phyloP scores from a whole-genome alignment of 1,284 basidiomycete species.

The Sporisorium exsertum region DNA sequence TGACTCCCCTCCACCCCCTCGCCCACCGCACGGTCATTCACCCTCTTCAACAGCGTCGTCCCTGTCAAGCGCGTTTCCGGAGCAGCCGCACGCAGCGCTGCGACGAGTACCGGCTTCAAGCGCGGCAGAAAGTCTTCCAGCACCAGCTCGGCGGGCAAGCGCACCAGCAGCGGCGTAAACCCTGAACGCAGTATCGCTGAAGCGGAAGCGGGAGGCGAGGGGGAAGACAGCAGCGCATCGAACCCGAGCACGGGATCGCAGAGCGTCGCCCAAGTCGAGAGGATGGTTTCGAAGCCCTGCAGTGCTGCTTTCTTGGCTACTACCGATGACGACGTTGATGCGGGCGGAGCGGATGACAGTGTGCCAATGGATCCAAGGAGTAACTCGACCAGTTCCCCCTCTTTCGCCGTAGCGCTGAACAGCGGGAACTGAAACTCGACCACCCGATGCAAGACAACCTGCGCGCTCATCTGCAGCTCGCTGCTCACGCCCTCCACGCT shows the following conservation, averaged over 20 bases:
- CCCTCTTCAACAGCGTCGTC: conserved; percentile 25
- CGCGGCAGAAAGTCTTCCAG: conserved; percentile 56
- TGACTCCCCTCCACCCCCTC: conserved; percentile 18
- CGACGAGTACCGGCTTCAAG: background rate
- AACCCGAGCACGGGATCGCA: conserved; percentile 56
- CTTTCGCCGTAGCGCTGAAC: conserved; percentile 20
- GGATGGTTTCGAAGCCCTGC: conserved; percentile 30
- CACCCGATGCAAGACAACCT: conserved; percentile 50
- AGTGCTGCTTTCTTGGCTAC: conserved; percentile 36
- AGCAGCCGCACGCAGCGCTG: background rate
- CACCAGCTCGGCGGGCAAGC: conserved; percentile 49
- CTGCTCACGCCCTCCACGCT: background rate
- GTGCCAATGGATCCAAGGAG: conserved; percentile 2
- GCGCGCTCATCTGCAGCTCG: conserved; percentile 42
- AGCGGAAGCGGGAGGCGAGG: background rate
- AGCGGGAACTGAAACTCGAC: conserved; percentile 54
- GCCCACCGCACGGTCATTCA: conserved; percentile 11
- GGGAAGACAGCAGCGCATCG: conserved; percentile 13
- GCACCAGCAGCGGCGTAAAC: conserved; percentile 28
- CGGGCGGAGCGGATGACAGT: background rate
- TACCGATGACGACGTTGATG: background rate
- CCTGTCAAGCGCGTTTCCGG: conserved; percentile 18
- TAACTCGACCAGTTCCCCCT: conserved; percentile 36
- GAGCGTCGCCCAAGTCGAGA: conserved; percentile 17
- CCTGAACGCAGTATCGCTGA: conserved; percentile 5